These are phyloP conservation scores for Trametopsis cervina DNA, from an alignment of 768 basidiomycete genomes.

Conservation along the genomic window DNA sequence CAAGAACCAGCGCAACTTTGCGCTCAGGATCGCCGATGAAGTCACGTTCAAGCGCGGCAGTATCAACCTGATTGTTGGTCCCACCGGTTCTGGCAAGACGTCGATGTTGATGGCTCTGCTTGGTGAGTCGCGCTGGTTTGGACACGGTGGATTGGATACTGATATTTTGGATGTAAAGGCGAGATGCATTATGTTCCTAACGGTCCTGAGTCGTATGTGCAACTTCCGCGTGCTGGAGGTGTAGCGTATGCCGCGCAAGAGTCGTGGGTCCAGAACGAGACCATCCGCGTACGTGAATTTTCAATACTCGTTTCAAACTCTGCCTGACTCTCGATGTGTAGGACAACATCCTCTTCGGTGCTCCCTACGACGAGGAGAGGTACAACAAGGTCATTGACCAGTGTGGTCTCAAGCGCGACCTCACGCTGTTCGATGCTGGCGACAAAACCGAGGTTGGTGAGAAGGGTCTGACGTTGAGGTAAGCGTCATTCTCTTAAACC, in stretches of 20 bases:
- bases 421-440: slow-evolving; percentile 40
- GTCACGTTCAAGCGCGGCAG: slow-evolving; percentile 19
- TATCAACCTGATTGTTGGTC: slow-evolving; percentile 24
- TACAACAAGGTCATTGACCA: slow-evolving; percentile 29
- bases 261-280: slow-evolving; percentile 38
- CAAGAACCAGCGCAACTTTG: slow-evolving; percentile 5
- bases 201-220: slow-evolving; percentile 29
- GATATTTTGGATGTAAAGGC: slow-evolving; percentile 6
- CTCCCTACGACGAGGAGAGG: slow-evolving; percentile 22
- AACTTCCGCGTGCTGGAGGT: slow-evolving; percentile 35
- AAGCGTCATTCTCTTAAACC: slow-evolving; percentile 16
- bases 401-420: slow-evolving; percentile 36
- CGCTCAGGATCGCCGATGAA: slow-evolving; percentile 20
- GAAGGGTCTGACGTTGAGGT: slow-evolving; percentile 43
- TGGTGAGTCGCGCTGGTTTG: slow-evolving; percentile 3
- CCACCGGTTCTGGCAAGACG: slow-evolving; percentile 24
- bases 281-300: slow-evolving; percentile 16
- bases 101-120: slow-evolving; percentile 24
- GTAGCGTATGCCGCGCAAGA: slow-evolving; percentile 40
- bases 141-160: not conserved
- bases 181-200: slow-evolving; percentile 22
- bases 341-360: slow-evolving; percentile 26
- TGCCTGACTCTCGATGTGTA: slow-evolving; percentile 5
- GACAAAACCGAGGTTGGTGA: slow-evolving; percentile 58
- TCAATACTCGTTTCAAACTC: not conserved